Evolutionary conservation across 2,329 filamentous ascomycete genomes (phyloP), one percentile per base, ranked within the genome.

Genomic region (Stemphylium lycopersici): DNA sequence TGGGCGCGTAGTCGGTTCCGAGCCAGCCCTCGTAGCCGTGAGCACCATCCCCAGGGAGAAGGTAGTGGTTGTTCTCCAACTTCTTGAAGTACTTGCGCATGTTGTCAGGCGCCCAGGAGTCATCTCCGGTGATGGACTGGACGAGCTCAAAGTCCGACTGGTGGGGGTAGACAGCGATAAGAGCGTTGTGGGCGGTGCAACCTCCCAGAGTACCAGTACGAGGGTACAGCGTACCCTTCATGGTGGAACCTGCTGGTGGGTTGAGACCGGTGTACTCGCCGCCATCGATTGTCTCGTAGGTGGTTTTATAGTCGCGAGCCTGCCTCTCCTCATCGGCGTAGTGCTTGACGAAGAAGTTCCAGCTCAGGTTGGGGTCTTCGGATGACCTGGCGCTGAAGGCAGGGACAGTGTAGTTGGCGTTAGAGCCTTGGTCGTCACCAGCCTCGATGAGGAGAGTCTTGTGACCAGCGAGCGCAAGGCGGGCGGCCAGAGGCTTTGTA

Each of bases 301-400:
- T 81, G 41, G 83, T 82, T 76, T 88, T 88, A 62, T 75, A 81
- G 67, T 88, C 84, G 46, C 78, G 76, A 18, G 80, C 77, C 58
- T 85, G 82, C 33, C 81, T 77, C 18, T 72, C 69, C 39, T 83
- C 73, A 56, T 87, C 79, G 7, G 78, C 76, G 64, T 87, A 87
- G 69, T 88, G 85, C 40, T 80, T 79, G n/a, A 87, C 83, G 59
- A 83, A 88, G 72, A 84, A 88, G 69, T 86, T 82, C 86, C 86
- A 89, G 40, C 79, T 75, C 61, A 86, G 78, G 15, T 79, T 77
- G 20, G 77, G 77, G 55, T 87, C 82, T 63, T 87, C 83, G 10
- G 82, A 84, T 2, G 81, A 79, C 16, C 79, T 77, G 42, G 79
- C 79, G 18, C 81, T 79, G 63, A 83, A 79, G 2, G 83, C 80